Evolutionary conservation across 2,329 filamentous ascomycete genomes (phyloP), one percentile per base, ranked within the genome.

Genomic region (Lojkania enalia): DNA sequence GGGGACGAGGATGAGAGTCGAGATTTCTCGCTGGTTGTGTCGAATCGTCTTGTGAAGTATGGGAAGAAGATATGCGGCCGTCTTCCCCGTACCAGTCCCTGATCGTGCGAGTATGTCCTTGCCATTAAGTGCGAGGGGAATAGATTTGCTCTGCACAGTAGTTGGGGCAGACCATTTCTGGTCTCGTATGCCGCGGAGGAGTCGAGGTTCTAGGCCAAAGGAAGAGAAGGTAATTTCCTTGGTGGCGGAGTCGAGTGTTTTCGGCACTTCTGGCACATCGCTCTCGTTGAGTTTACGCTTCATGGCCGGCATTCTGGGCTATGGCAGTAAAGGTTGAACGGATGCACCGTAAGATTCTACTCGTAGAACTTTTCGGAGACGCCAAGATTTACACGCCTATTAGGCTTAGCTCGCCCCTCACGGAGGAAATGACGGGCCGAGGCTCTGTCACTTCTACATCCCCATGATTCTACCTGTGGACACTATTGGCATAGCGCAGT

Each of bases 81-180:
- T 99, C 78, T 99, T 99, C 57, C 94, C 94, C 3, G 91, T 96
- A 11, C 94, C 94, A 4, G 94, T 97, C 71, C 92, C 95, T 27
- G 92, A 90, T 64, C 92, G 90, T 42, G 90, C 91, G 29, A 97
- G 77, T 36, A 99, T 84, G 77, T 97, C 90, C 63, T 89, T 86
- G 11, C 94, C 92, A 53, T 90, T 84, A 14, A 97, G 77, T 16
- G 89, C 90, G 27, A 96, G 74, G 1, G 94, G 94, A 51, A 99
- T 95, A 1, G 89, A 88, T 70, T 87, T 86, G 31, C 83, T 81
- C 71, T 99, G 94, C 1, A 97, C 88, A 11, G 86, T 80, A n/a
- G 94, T 97, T 12, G 94, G 94, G 46, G 84, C 84, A 51, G 85
- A 79, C 74, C 91, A 97, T 69, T 87, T 85, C 70, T 94, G 87